A percentile compares a stretch with the other conserved stretches of the same genome.
phyloP scores from a whole-genome alignment of 371 early-diverging fungal species.

The Apophysomyces ossiformis region DNA sequence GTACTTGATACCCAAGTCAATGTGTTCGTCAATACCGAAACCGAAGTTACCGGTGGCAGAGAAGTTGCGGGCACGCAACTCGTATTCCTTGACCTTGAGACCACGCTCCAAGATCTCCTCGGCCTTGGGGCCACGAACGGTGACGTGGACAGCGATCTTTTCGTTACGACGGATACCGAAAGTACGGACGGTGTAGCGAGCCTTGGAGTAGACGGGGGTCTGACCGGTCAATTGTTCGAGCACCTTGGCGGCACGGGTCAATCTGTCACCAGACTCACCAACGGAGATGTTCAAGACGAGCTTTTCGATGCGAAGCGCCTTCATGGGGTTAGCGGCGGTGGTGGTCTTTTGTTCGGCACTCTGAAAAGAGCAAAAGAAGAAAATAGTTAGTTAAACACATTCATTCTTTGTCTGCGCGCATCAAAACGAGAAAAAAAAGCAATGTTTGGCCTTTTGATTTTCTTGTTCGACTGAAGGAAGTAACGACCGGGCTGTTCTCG shows the following conservation, averaged over 20 bases:
- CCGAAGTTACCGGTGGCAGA: slow-evolving; percentile 99
- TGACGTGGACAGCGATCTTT: slow-evolving; percentile 99
- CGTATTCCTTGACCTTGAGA: slow-evolving; percentile 99
- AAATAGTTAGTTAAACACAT: neutral
- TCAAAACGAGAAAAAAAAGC: too few relatives aligned
- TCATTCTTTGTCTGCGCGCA: too few relatives aligned
- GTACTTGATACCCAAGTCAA: slow-evolving; percentile 99
- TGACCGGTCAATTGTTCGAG: slow-evolving; percentile 99
- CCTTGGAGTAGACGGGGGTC: slow-evolving; percentile 98
- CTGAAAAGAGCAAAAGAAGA: slow-evolving; percentile 48
- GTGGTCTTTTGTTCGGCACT: slow-evolving; percentile 65
- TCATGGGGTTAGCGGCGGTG: slow-evolving; percentile 86
- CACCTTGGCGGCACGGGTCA: slow-evolving; percentile 99
- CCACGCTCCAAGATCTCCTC: slow-evolving; percentile 97
- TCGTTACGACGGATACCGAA: slow-evolving; percentile 99
- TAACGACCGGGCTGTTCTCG: too few relatives aligned
- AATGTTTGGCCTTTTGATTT: too few relatives aligned
- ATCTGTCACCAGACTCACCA: slow-evolving; percentile 98
- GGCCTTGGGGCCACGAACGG: slow-evolving; percentile 87
- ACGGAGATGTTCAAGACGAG: slow-evolving; percentile 99
- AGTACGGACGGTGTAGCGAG: slow-evolving; percentile 98
- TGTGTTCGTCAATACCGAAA: slow-evolving; percentile 99
- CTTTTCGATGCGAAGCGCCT: slow-evolving; percentile 97
- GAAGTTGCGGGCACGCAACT: slow-evolving; percentile 94
- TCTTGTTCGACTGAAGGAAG: neutral